These are phyloP conservation scores for Colletotrichum navitas DNA, from an alignment of 2,329 filamentous ascomycete genomes.

Conservation along the genomic window DNA sequence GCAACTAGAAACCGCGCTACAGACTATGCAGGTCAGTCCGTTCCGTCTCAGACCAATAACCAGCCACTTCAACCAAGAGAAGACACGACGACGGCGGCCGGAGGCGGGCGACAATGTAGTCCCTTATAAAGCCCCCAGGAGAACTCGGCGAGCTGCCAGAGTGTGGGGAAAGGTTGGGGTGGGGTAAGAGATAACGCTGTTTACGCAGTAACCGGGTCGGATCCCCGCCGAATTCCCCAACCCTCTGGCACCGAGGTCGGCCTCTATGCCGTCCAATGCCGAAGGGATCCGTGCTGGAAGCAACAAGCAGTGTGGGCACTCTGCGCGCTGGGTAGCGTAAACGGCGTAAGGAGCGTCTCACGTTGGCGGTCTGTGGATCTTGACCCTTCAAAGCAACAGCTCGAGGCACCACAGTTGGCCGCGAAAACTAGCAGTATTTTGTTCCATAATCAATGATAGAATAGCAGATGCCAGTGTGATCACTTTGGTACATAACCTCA, in stretches of 20 bases:
- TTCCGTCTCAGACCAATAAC: conserved; percentile 30
- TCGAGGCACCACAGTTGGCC: conserved; percentile 2
- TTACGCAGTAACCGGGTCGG: conserved; percentile 15
- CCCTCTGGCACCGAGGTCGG: conserved; percentile 32
- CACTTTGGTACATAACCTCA: not conserved
- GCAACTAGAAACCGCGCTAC: conserved; percentile 26
- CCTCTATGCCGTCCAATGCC: conserved; percentile 42
- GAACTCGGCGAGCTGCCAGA: conserved; percentile 37
- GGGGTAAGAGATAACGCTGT: conserved; percentile 36
- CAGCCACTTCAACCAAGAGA: conserved; percentile 29
- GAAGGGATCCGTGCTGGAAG: conserved; percentile 30
- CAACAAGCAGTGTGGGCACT: conserved; percentile 16
- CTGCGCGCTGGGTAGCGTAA: conserved; percentile 12
- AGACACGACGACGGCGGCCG: conserved; percentile 14
- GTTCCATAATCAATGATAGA: not conserved
- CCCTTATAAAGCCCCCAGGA: conserved; percentile 37
- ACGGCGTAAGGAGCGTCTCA: conserved; percentile 39
- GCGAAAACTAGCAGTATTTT: not conserved
- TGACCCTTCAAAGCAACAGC: conserved; percentile 1
- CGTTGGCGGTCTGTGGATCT: conserved; percentile 13
- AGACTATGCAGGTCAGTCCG: conserved; percentile 16
- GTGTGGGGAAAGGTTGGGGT: conserved; percentile 40
- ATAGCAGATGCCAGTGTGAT: not conserved
- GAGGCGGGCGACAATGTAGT: conserved; percentile 38
- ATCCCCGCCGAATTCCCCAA: conserved; percentile 28